A percentile compares a stretch with the other conserved stretches of the same genome.
phyloP scores from a whole-genome alignment of 2,329 filamentous ascomycete genomes.

The Bretziella fagacearum region DNA sequence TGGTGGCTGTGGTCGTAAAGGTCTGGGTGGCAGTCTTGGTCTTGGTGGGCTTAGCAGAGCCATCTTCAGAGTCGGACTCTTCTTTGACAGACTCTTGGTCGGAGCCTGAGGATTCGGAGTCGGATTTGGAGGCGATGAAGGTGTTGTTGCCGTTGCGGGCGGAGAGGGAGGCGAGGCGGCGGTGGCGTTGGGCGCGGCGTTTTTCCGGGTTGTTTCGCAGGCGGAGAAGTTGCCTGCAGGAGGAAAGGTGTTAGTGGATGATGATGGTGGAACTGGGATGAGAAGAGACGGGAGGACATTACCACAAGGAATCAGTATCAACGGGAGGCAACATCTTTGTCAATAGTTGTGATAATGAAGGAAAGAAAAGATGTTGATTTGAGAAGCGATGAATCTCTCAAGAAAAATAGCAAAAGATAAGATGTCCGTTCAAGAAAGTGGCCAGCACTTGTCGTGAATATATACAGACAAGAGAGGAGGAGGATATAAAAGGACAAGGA shows the following conservation, averaged over 20 bases:
- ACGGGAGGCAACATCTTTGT: constrained; percentile 6
- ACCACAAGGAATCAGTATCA: constrained; percentile 7
- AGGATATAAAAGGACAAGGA: not conserved
- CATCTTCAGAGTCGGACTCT: constrained; percentile 4
- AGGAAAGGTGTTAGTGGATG: not conserved
- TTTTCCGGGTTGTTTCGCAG: not conserved
- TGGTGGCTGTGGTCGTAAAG: constrained; percentile 1
- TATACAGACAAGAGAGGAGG: not conserved
- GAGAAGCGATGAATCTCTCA: not conserved
- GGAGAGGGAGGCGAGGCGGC: not conserved
- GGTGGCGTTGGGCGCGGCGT: not conserved
- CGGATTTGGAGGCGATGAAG: not conserved
- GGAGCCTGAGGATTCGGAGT: not conserved
- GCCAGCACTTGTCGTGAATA: constrained; percentile 10
- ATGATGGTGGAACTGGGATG: not conserved
- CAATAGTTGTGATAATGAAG: not conserved
- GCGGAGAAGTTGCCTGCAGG: constrained; percentile 5
- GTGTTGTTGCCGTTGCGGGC: not conserved
- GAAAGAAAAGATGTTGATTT: not conserved
- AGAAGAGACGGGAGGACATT: not conserved
- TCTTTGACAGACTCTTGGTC: not conserved
- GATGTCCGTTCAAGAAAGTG: constrained; percentile 4
- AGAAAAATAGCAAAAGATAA: not conserved
- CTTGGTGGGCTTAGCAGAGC: not conserved
- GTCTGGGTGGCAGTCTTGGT: constrained; percentile 3